Conservation (phyloP, 148 eudicot genomes). For the Cornus kousa region DNA sequence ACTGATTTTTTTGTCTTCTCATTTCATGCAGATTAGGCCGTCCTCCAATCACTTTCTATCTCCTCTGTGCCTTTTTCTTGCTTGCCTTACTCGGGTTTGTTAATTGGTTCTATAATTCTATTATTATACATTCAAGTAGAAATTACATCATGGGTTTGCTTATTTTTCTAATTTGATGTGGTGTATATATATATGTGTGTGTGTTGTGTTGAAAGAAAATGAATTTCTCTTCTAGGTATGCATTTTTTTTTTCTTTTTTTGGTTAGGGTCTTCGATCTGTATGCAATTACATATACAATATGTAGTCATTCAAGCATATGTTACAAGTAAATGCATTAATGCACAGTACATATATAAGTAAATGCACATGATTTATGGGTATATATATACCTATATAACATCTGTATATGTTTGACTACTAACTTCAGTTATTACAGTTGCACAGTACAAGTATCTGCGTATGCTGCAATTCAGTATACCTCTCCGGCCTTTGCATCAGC, state of each 20-base stretch:
- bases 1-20: neutral
- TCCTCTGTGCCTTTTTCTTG: slow-evolving; percentile 62
- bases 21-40: slow-evolving; percentile 39
- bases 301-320: neutral
- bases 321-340: no score
- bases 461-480: slow-evolving; percentile 59
- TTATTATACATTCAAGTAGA: neutral
- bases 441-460: slow-evolving; percentile 67
- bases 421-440: slow-evolving; percentile 34
- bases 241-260: no score
- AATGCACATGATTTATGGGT: no score
- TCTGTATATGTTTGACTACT: neutral
- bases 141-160: neutral
- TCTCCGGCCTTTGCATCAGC: slow-evolving; percentile 66
- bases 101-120: no score
- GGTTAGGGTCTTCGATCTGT: no score
- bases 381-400: neutral
- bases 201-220: neutral
- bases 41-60: slow-evolving; percentile 46
- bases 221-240: no score
- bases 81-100: slow-evolving; percentile 61
- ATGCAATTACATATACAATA: no score
- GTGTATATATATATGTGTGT: no score
- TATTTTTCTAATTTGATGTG: neutral
- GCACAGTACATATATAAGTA: neutral